phyloP scores from a whole-genome alignment of 2,329 filamentous ascomycete genomes.

The Talaromyces marneffei region DNA sequence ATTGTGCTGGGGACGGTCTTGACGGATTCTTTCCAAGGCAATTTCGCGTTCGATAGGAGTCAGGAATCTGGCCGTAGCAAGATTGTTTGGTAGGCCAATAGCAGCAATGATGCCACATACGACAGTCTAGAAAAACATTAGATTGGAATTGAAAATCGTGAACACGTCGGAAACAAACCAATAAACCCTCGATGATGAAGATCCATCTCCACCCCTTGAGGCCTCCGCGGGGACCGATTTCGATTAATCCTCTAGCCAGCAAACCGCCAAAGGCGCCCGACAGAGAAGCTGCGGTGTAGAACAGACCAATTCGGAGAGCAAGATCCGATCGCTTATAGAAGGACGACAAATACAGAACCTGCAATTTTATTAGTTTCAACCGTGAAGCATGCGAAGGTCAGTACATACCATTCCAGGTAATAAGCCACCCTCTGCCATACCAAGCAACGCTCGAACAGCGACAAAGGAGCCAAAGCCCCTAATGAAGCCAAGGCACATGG shows the following conservation, averaged over 20 bases:
- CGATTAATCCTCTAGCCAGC: slow-evolving; percentile 55
- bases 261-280: slow-evolving; percentile 61
- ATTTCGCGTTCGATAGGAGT: slow-evolving; percentile 48
- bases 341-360: slow-evolving; percentile 59
- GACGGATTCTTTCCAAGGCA: slow-evolving; percentile 42
- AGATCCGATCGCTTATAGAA: slow-evolving; percentile 58
- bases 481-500: slow-evolving; percentile 38
- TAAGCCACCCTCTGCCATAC: slow-evolving; percentile 59
- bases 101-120: slow-evolving; percentile 49
- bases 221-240: slow-evolving; percentile 52
- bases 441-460: slow-evolving; percentile 56
- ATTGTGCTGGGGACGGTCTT: slow-evolving; percentile 28
- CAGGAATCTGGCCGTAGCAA: slow-evolving; percentile 51
- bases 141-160: neutral
- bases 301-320: slow-evolving; percentile 59
- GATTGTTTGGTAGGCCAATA: slow-evolving; percentile 51
- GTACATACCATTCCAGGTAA: slow-evolving; percentile 58
- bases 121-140: slow-evolving; percentile 43
- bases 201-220: slow-evolving; percentile 59
- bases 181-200: slow-evolving; percentile 53
- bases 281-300: slow-evolving; percentile 62
- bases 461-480: slow-evolving; percentile 50
- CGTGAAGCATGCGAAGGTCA: too few relatives aligned
- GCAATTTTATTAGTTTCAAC: neutral
- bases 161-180: slow-evolving; percentile 19